Base-by-base conservation (phyloP, 2,329 filamentous ascomycete genomes). In the Sporothrix humicola region DNA sequence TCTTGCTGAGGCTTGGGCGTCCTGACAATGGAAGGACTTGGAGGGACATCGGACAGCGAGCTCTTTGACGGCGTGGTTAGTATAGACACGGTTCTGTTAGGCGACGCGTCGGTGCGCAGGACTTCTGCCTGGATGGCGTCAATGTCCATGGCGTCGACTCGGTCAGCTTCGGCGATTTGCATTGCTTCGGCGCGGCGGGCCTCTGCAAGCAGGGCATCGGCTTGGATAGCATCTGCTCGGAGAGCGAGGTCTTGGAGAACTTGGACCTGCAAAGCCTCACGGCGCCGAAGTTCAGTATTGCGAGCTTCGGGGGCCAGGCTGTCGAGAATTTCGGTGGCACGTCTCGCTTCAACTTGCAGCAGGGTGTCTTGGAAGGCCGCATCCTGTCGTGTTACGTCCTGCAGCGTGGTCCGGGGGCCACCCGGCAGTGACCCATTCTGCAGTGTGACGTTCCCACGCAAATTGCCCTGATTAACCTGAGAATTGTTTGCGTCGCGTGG, bases 1-100 rank as follows among this genome's bases (percentile, higher is more conserved):
- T 83, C 83, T 54, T 42, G 26, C 2, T 73, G 58, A 69, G 79
- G 79, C 63, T 78, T 80, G 23, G 72, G 72, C 3, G 65, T 72
- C 48, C 42, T 59, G 5, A 26, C n/a, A 1, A 26, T 10, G 12
- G 52, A 58, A 23, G 44, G 56, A 23, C 8, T 48, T 42, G 63
- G 37, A 17, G 20, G 44, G 9, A 23, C 46, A 46, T 63, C 56
- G 5, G 10, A 66, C 15, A 17, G 17, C 5, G 6, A 26, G 9
- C 26, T 66, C n/a, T 61, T 59, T 7, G 56, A 3, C 5, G 42
- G 69, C 13, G 37, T 48, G 13, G 69, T 50, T 10, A 37, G 61
- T 4, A 23, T 26, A 6, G 56, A 42, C 20, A 52, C 23, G 4
- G 37, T 31, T 31, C 42, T 10, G 48, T 37, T 46, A 13, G 44